phyloP scores from a whole-genome alignment of 805 yeast genomes.

The Kockiozyma suomiensis region DNA sequence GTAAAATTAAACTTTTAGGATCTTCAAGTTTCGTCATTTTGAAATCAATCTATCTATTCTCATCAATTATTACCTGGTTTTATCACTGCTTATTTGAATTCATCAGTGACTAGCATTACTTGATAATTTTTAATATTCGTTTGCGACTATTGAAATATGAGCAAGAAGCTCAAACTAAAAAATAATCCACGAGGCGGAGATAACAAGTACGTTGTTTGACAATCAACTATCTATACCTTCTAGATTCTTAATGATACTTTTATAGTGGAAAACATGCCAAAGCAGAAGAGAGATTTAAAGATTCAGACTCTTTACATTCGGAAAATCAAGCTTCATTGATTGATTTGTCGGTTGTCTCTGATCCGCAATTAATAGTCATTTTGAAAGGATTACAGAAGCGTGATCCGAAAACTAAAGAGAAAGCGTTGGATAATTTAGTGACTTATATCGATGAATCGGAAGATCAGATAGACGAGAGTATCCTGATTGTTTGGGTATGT shows the following conservation, averaged over 20 bases:
- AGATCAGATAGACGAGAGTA: slow-evolving; percentile 53
- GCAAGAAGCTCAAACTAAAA: slow-evolving; percentile 26
- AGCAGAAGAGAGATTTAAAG: neutral
- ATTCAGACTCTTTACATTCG: neutral
- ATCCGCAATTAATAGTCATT: slow-evolving; percentile 58
- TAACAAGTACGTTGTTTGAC: slow-evolving; percentile 6
- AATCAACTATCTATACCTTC: neutral
- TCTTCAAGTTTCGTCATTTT: too few relatives aligned
- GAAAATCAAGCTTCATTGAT: slow-evolving; percentile 10
- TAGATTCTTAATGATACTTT: neutral
- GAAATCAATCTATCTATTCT: too few relatives aligned
- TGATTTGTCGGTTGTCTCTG: slow-evolving; percentile 34
- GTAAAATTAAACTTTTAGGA: too few relatives aligned
- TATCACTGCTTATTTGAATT: neutral
- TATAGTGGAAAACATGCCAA: neutral
- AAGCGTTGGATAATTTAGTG: slow-evolving; percentile 63
- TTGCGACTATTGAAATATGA: slow-evolving; percentile 10
- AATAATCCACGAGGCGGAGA: slow-evolving; percentile 19
- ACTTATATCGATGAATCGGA: slow-evolving; percentile 42
- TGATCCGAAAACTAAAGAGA: slow-evolving; percentile 83
- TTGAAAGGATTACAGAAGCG: slow-evolving; percentile 77
- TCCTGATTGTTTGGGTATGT: slow-evolving; percentile 61
- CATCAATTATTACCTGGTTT: neutral
- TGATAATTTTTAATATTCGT: neutral
- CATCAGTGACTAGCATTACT: neutral